These are phyloP conservation scores for Arthrobotrys megalospora DNA, from an alignment of 2,329 filamentous ascomycete species.

Conservation along the genomic window DNA sequence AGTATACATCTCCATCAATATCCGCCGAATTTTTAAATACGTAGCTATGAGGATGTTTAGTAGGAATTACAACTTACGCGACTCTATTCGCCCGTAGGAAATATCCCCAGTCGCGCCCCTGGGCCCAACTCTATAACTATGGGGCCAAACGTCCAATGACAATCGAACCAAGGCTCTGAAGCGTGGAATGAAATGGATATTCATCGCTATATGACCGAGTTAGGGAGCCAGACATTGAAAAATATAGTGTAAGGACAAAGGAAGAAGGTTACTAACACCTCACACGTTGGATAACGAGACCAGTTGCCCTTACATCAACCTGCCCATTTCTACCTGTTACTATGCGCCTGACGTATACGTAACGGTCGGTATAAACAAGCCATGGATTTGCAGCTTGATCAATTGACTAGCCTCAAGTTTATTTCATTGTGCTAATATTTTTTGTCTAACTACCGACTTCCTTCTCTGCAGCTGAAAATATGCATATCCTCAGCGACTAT, in stretches of 20 bases:
- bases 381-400: no score
- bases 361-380: no score
- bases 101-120: conserved; percentile 19
- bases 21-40: no score
- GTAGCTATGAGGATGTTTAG: neutral
- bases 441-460: no score
- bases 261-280: conserved; percentile 24
- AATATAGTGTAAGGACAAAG: neutral
- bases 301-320: no score
- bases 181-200: conserved; percentile 27
- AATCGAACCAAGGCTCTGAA: neutral
- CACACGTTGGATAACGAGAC: conserved; percentile 37
- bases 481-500: no score
- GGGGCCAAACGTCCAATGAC: conserved; percentile 24
- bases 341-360: no score
- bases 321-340: no score
- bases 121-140: neutral
- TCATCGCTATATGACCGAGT: conserved; percentile 13
- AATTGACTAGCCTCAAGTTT: no score
- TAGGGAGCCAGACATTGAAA: neutral
- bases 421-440: no score
- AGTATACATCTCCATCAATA: neutral
- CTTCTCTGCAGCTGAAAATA: no score
- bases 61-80: conserved; percentile 19
- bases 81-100: conserved; percentile 29